Evolutionary conservation across 192 early-diverging fungal genomes (phyloP), one percentile per base, ranked within the genome.

Genomic region (Mortierella hygrophila): DNA sequence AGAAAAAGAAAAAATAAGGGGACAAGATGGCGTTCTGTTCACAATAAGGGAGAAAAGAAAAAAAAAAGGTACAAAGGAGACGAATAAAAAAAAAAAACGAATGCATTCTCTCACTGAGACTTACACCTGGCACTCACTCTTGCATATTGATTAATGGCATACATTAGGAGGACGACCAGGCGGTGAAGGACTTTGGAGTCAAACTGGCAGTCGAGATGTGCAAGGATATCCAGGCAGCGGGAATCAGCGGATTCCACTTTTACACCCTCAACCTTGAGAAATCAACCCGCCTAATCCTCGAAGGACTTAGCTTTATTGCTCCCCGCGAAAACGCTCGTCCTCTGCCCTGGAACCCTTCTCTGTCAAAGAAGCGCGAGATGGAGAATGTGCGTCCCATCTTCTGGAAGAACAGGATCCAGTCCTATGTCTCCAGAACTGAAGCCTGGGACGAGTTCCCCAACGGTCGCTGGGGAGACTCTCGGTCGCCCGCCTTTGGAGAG

Each of bases 321-420:
- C 91, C 93, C 8, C 76, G 90, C 60, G 94, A 96, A 75, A 89
- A 87, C 40, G 91, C 91, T 40, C 93, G 94, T 41, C 94, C 93
- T 4, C 87, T 97, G 60, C 95, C 96, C 29, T 97, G 96, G 96
- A 95, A 93, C 78, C 95, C 96, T 81, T 89, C 89, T 16, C 72
- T 91, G 46, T 83, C 82, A 26, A 81, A 90, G 68, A 97, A 96
- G 72, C 94, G 97, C 68, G 93, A 96, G 41, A 95, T 96, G 83
- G 98, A 99, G 90, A 97, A 94, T 77, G 98, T 99, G 65, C 96
- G 98, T 37, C 98, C 98, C 32, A 99, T 99, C 83, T 99, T 99
- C 78, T 99, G 98, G 98, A 94, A 95, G 88, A 99, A 99, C 93
- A 94, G 97, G 55, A 93, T 95, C 49, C 93, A 94, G 81, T 96